Evolutionary conservation across 2,329 filamentous ascomycete genomes (phyloP), one percentile per base, ranked within the genome.

Genomic region (Orbilia blumenaviensis): DNA sequence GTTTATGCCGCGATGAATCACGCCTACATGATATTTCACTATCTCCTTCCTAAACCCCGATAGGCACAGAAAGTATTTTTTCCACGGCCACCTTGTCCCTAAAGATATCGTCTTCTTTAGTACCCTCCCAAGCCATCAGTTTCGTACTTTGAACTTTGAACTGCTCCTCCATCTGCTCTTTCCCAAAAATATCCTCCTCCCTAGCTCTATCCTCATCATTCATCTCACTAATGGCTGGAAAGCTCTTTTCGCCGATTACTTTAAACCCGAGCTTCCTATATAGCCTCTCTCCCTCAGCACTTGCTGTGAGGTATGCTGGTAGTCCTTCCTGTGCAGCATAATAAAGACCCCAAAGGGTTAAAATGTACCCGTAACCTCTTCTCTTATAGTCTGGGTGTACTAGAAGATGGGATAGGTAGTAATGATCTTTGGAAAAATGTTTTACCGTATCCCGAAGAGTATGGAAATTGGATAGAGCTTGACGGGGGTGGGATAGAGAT

Each of bases 381-480:
- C 72, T 27, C 23, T 66, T 60, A 6, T 69, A 50, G 3, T 18
- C 16, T 10, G 72, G 72, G 27, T 64, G 72, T 2, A 76, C 72
- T 6, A 66, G n/a, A 14, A 76, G 52, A 6, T 60, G 64, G n/a
- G 72, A 76, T 7, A 76, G 58, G n/a, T 76, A 76, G 58, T 61
- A 69, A 14, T 76, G 64, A n/a, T 50, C 41, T 2, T 18, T 10
- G 12, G 46, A 25, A 16, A 76, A 68, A 18, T 68, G 38, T 12
- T 16, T 36, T 23, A 68, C 6, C 0, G 36, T 52, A 21, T 76
- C 71, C 6, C 6, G n/a, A 2, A 52, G 10, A 1, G 32, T 34
- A 29, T 52, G 62, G 9, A 14, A 1, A 9, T 56, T 46, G 4
- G 36, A 46, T 2, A 75, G 36, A 2, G 12, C 25, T 8, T 50